Base-by-base conservation (phyloP, 164 flowering plant genomes). In the Chloranthus sessilifolius region DNA sequence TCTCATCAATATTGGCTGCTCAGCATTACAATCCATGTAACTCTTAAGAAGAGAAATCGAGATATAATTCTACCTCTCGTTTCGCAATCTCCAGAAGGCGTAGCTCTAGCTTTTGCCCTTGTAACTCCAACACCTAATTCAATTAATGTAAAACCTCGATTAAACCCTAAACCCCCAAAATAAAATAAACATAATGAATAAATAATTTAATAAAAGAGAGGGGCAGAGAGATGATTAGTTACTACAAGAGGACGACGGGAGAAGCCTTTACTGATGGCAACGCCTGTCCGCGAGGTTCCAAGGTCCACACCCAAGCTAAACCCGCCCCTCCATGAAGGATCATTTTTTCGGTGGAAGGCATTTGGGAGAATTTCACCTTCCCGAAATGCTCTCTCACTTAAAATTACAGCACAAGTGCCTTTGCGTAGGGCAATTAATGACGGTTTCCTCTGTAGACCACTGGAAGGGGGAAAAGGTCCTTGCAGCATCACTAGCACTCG, bases 221-320 rank as follows among this genome's bases (percentile, higher is more conserved):
- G 3, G 7, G 31, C 25, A 11, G n/a, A 34, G 39, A 22, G 47
- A 23, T 14, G 17, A 51, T 42, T 31, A 51, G 44, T 31, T 70
- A 88, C 98, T 26, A 88, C 74, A 29, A 90, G 74, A 29, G 98
- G 96, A 31, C 92, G 91, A 58, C 74, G 24, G 0, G 76, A 51
- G 76, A 72, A 91, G 67, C 95, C 98, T 70, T 85, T 88, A 66
- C 98, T 81, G 27, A 87, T 60, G 37, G 98, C 98, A 52, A 90
- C 69, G 38, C 98, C 95, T 12, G 98, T 90, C 46, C 89, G 80
- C 47, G 92, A 68, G 57, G 62, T 35, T 35, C 98, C 98, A 61
- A 81, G 62, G 60, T 91, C 98, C 9, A 91, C 73, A 17, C 98
- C 96, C 23, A 85, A 59, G 59, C 90, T 88, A 75, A 87, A 87